Evolutionary conservation across 305 asterid species (phyloP), one percentile per base, ranked within the genome.

Genomic region (Petunia hybrid): DNA sequence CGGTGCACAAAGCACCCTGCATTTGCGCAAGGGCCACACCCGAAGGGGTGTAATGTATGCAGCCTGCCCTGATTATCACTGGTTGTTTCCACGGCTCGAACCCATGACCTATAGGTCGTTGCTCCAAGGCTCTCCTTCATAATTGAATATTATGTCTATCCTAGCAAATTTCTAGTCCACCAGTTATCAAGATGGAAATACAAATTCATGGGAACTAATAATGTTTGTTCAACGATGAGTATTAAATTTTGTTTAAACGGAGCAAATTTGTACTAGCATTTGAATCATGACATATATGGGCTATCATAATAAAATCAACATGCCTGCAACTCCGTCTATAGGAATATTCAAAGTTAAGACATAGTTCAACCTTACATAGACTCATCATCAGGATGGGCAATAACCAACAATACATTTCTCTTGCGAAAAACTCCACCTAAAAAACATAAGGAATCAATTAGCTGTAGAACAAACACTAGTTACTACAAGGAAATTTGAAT

Each of bases 301-400:
- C 64, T 38, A 36, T 13, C 48, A 36, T 36, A 53, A 53, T 53
- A 74, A 74, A 74, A 53, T 4, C 53, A 74, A 36, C 78, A 53
- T 4, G 5, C 22, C 68, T 55, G 64, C 68, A 68, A 65, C 77
- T 66, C 75, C 75, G 66, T 41, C 53, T 79, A 46, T 3, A 81
- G 65, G 61, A 36, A 35, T 35, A 39, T 60, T 63, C 64, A 76
- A 38, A 57, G 55, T 14, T 31, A 64, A 82, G 83, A 76, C 60
- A 22, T 22, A 22, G 13, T 40, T 78, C 71, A 80, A 80, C 83
- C 89, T 88, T 90, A 93, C 98, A 95, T 95, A 66, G 99, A 90
- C 88, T 92, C 98, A 65, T 95, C 98, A 82, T 95, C 99, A 43
- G 98, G 97, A 87, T 95, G 99, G 42, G 99, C 98, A 83, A 90